A percentile compares a stretch with the other conserved stretches of the same genome.
Conservation (phyloP, 2,329 filamentous ascomycete genomes). For the Monosporascus sp. region DNA sequence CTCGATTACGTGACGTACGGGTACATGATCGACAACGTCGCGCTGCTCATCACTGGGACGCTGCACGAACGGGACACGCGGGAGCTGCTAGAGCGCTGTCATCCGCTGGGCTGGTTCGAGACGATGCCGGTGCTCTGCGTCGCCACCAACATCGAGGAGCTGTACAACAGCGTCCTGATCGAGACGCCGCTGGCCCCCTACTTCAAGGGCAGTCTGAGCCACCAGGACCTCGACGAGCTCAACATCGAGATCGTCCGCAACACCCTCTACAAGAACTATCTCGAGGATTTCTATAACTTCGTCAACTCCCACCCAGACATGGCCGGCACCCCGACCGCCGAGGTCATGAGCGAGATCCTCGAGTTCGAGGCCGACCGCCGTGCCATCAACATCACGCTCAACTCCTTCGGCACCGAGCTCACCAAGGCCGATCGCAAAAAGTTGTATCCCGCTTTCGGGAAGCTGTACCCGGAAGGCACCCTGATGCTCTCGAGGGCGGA, state of each 20-base stretch:
- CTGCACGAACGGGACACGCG: constrained; percentile 95
- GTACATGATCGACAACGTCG: constrained; percentile 99
- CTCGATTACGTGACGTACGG: constrained; percentile 98
- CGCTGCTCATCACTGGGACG: constrained; percentile 94
- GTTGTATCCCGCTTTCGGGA: constrained; percentile 88
- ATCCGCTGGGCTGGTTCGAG: constrained; percentile 97
- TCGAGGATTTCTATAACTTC: constrained; percentile 95
- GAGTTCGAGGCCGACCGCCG: constrained; percentile 95
- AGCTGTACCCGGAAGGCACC: constrained; percentile 88
- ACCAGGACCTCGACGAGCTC: constrained; percentile 95
- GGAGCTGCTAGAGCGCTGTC: constrained; percentile 90
- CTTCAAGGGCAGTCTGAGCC: constrained; percentile 94
- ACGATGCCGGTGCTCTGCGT: constrained; percentile 98
- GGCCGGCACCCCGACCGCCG: constrained; percentile 79
- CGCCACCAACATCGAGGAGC: constrained; percentile 95
- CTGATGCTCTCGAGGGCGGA: constrained; percentile 93
- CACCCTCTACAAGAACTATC: constrained; percentile 98
- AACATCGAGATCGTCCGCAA: constrained; percentile 99
- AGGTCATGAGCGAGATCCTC: constrained; percentile 92
- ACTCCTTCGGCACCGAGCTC: constrained; percentile 95
- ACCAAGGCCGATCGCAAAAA: constrained; percentile 92
- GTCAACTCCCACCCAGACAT: constrained; percentile 87
- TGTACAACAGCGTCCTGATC: constrained; percentile 96
- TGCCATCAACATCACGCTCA: constrained; percentile 98
- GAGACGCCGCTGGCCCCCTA: constrained; percentile 94